These are phyloP conservation scores for Globisporangium spinosum DNA, from an alignment of 352 stramenopile genomes.

Conservation along the genomic window DNA sequence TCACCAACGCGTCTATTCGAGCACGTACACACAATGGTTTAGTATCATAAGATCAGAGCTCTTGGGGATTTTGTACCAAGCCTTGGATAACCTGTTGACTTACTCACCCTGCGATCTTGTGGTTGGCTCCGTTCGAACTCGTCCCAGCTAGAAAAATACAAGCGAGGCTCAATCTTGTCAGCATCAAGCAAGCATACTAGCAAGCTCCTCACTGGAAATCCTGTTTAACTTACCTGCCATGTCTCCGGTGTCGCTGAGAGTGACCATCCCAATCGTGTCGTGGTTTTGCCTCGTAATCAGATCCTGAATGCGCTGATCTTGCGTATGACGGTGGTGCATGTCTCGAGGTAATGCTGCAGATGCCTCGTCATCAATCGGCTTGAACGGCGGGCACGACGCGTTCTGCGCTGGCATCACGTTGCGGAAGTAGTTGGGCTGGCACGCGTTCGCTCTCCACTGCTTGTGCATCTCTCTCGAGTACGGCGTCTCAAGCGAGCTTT, in stretches of 20 bases:
- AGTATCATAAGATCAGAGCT: background rate
- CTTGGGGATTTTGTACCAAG: background rate
- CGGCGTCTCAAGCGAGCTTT: slow-evolving; percentile 63
- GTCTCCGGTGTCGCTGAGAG: slow-evolving; percentile 45
- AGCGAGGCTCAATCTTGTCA: background rate
- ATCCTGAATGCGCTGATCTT: slow-evolving; percentile 12
- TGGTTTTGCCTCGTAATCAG: slow-evolving; percentile 72
- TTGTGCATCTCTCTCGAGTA: slow-evolving; percentile 49
- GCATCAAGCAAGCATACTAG: too few relatives aligned
- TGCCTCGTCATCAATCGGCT: slow-evolving; percentile 23
- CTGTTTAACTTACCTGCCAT: slow-evolving; percentile 45
- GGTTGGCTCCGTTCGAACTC: slow-evolving; percentile 87
- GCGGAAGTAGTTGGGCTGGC: slow-evolving; percentile 90
- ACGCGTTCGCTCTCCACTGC: slow-evolving; percentile 56
- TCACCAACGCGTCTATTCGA: slow-evolving; percentile 80
- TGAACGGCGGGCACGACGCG: slow-evolving; percentile 77
- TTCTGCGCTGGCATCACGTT: slow-evolving; percentile 75
- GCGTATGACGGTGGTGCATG: background rate
- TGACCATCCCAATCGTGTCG: slow-evolving; percentile 91
- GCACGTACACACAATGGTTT: background rate
- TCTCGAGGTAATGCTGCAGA: background rate
- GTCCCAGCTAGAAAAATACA: slow-evolving; percentile 49
- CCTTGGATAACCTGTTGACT: background rate
- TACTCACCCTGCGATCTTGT: slow-evolving; percentile 84
- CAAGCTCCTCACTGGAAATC: background rate